These are phyloP conservation scores for Angomonas deanei DNA, from an alignment of 208 protist species.

Conservation along the genomic window DNA sequence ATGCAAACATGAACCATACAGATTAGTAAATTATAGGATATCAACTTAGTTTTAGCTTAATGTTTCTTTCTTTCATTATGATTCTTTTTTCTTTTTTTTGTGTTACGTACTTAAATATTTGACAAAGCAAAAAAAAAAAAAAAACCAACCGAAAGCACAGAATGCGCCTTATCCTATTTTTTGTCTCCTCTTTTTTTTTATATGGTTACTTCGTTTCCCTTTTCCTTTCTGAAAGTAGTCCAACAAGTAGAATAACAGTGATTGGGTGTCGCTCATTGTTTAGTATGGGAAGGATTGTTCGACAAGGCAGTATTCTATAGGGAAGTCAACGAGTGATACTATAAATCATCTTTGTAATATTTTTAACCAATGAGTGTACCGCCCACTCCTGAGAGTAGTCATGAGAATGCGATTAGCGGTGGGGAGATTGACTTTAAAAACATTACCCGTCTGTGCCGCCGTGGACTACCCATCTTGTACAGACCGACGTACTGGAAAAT, in stretches of 20 bases:
- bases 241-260: too few relatives aligned
- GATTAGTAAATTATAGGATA: background rate
- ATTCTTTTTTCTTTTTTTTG: background rate
- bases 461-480: slow-evolving; percentile 33
- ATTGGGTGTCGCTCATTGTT: too few relatives aligned
- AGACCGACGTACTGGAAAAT: slow-evolving; percentile 62
- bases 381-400: background rate
- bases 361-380: background rate
- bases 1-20: background rate
- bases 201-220: background rate
- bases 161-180: background rate
- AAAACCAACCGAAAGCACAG: background rate
- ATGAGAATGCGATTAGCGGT: background rate
- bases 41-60: background rate
- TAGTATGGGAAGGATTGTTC: too few relatives aligned
- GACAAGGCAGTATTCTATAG: too few relatives aligned
- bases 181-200: slow-evolving; percentile 9
- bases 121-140: background rate
- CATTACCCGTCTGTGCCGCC: slow-evolving; percentile 32
- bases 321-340: too few relatives aligned
- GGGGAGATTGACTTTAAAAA: slow-evolving; percentile 22
- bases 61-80: background rate
- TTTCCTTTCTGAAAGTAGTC: slow-evolving; percentile 1
- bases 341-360: background rate
- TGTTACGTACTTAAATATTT: background rate